These are phyloP conservation scores for Mycena belliarum DNA, from an alignment of 768 basidiomycete genomes.

Conservation along the genomic window DNA sequence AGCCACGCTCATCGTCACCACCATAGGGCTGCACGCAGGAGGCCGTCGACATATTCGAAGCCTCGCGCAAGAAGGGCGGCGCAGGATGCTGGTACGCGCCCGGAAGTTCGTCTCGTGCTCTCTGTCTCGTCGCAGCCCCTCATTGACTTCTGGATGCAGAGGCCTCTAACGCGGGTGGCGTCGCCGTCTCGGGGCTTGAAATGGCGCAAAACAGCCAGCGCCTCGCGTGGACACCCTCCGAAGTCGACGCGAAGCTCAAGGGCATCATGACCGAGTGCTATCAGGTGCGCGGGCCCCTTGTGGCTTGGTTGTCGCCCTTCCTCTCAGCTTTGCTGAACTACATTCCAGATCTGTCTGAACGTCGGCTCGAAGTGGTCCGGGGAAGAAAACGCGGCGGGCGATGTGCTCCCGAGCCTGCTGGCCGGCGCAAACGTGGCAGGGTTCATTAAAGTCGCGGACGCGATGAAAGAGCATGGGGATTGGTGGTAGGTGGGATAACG, in stretches of 20 bases:
- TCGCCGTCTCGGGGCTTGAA: conserved; percentile 76
- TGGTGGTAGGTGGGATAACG: conserved; percentile 62
- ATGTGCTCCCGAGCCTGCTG: conserved; percentile 52
- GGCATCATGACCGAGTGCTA: conserved; percentile 71
- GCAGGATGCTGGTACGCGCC: conserved; percentile 70
- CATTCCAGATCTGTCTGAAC: conserved; percentile 48
- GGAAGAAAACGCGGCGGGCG: conserved; percentile 38
- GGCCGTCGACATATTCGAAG: conserved; percentile 73
- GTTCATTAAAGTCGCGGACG: conserved; percentile 69
- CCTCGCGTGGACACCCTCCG: conserved; percentile 59
- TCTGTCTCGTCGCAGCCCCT: background rate
- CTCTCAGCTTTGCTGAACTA: too few species aligned
- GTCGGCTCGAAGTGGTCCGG: conserved; percentile 61
- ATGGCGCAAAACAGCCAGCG: conserved; percentile 79
- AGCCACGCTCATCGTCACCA: background rate
- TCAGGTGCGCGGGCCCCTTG: too few species aligned
- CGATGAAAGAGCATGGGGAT: conserved; percentile 74
- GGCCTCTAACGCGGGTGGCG: conserved; percentile 71
- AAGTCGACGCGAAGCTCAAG: conserved; percentile 70
- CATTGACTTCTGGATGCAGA: conserved; percentile 26
- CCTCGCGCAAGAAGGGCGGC: conserved; percentile 50
- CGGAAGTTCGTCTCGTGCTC: conserved; percentile 48
- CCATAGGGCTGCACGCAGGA: conserved; percentile 63
- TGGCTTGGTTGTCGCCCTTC: too few species aligned
- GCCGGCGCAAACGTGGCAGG: conserved; percentile 75